These are phyloP conservation scores for Cucurbita ficifolia DNA, from an alignment of 306 rosid species.

Conservation along the genomic window DNA sequence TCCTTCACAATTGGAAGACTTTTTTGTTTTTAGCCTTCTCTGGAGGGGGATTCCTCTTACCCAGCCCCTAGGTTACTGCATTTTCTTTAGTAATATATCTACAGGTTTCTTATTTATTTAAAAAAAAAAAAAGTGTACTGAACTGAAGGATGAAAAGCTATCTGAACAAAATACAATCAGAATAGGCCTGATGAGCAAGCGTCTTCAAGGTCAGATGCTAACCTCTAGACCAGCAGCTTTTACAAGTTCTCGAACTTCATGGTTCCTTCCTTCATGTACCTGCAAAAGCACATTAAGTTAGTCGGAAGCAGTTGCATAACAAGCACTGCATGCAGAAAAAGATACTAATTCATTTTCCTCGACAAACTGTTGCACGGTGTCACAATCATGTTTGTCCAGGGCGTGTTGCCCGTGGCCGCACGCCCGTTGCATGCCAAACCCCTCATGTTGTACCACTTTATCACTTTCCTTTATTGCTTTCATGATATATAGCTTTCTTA, in stretches of 20 bases:
- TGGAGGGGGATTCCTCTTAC: too few relatives aligned
- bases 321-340: neutral
- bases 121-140: neutral
- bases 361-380: neutral
- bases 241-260: slow-evolving; percentile 88
- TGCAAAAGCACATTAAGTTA: slow-evolving; percentile 24
- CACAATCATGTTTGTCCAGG: too few relatives aligned
- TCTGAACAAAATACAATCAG: neutral
- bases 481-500: too few relatives aligned
- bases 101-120: too few relatives aligned
- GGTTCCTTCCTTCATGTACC: slow-evolving; percentile 99
- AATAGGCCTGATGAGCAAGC: neutral
- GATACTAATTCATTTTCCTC: neutral
- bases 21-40: too few relatives aligned
- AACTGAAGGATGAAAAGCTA: neutral
- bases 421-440: too few relatives aligned
- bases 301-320: neutral
- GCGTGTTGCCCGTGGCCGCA: too few relatives aligned
- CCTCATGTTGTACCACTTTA: too few relatives aligned
- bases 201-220: neutral
- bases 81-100: too few relatives aligned
- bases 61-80: too few relatives aligned
- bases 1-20: too few relatives aligned
- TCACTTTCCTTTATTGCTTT: too few relatives aligned
- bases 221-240: slow-evolving; percentile 90